Evolutionary conservation across 805 yeast species (phyloP).

Genomic region (Novakomyces olei): DNA sequence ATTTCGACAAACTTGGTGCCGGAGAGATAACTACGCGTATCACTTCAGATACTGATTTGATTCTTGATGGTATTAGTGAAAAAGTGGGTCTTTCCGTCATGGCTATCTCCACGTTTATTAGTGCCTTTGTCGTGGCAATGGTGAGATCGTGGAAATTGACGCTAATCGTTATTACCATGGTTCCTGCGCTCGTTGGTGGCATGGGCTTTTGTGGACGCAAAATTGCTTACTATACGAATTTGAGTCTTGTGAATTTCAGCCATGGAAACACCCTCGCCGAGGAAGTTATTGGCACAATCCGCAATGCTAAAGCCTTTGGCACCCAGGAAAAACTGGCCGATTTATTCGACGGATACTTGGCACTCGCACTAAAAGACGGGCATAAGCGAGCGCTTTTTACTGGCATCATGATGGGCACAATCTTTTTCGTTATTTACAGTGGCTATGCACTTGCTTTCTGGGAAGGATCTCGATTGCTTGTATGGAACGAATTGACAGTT

Average conservation of each 20-base stretch:
- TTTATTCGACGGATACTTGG: conserved; percentile 15
- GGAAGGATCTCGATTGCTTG: conserved; percentile 22
- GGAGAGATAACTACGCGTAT: conserved; percentile 23
- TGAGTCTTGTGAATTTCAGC: conserved; percentile 8
- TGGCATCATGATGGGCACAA: conserved; percentile 17
- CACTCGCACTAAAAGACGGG: conserved; percentile 12
- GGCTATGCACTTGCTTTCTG: conserved; percentile 22
- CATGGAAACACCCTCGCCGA: conserved; percentile 18
- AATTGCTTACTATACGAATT: conserved; percentile 10
- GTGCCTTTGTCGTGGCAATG: conserved; percentile 19
- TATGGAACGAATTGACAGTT: conserved; percentile 14
- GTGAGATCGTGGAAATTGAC: conserved; percentile 18
- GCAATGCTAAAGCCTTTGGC: conserved; percentile 23
- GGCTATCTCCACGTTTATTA: conserved; percentile 19
- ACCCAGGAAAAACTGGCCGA: conserved; percentile 17
- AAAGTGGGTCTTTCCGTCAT: conserved; percentile 20
- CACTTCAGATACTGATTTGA: conserved; percentile 19
- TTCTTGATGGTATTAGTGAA: conserved; percentile 23
- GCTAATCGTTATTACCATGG: conserved; percentile 16
- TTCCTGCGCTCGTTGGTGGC: conserved; percentile 14
- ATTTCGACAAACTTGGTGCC: conserved; percentile 21
- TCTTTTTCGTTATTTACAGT: conserved; percentile 18
- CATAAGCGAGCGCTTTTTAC: conserved; percentile 14
- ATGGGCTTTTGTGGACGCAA: conserved; percentile 15
- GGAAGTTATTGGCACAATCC: conserved; percentile 20